A percentile compares a stretch with the other conserved stretches of the same genome.
These are phyloP conservation scores for Cryphonectria nitschkei DNA, from an alignment of 2,329 filamentous ascomycete species.

Conservation along the genomic window DNA sequence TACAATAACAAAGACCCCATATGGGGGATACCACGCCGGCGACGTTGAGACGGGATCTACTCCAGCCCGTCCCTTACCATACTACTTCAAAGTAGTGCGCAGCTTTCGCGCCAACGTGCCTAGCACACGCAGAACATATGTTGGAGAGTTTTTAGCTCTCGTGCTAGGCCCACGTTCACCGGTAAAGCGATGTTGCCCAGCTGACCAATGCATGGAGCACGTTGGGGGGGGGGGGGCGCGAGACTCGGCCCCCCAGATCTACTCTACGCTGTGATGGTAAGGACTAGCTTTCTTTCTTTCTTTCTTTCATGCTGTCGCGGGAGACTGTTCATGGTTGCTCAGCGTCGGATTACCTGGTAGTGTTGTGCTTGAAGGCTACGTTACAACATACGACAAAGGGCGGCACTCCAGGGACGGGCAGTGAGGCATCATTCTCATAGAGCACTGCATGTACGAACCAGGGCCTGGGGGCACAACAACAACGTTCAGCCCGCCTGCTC, in stretches of 20 bases:
- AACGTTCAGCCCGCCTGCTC: background rate
- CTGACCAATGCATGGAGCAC: background rate
- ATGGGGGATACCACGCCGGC: background rate
- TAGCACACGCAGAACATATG: background rate
- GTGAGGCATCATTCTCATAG: background rate
- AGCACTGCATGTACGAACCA: background rate
- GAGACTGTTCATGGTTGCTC: background rate
- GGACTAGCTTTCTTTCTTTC: background rate
- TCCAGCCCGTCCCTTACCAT: background rate
- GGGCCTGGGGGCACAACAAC: background rate
- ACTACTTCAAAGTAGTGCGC: background rate
- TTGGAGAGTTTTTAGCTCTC: background rate
- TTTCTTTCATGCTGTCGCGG: background rate
- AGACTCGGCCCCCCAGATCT: background rate
- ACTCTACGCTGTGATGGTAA: background rate
- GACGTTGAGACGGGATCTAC: background rate
- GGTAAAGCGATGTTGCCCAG: background rate
- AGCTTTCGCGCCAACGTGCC: background rate
- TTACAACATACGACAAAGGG: background rate
- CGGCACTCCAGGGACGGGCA: background rate
- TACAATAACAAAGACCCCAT: background rate
- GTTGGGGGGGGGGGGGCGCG: background rate
- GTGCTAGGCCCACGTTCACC: background rate
- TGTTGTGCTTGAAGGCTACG: background rate
- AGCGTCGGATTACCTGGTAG: background rate